Evolutionary conservation across 2,329 filamentous ascomycete genomes (phyloP).

Genomic region (Pseudogymnoascus sp.): DNA sequence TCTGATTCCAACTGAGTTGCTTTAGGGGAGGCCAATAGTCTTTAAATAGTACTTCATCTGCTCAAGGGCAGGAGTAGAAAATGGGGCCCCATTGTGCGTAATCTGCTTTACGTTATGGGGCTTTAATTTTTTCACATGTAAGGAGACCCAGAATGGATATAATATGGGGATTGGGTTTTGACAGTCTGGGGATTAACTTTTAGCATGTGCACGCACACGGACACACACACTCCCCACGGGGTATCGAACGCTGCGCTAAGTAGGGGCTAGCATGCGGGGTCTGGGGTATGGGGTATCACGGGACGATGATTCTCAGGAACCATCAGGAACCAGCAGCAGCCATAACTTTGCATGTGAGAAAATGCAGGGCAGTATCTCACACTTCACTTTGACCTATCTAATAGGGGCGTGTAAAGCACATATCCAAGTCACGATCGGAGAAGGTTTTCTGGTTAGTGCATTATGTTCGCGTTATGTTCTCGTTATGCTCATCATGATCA

Average conservation of each 20-base stretch:
- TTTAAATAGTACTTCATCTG: neutral
- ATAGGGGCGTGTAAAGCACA: neutral
- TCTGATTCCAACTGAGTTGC: neutral
- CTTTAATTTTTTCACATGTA: neutral
- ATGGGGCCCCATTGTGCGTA: neutral
- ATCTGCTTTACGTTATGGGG: neutral
- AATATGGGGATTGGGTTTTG: constrained; percentile 2
- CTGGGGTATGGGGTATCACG: constrained; percentile 1
- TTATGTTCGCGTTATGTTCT: neutral
- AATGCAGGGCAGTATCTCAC: neutral
- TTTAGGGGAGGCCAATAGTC: neutral
- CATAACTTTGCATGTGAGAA: neutral
- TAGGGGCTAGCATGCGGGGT: neutral
- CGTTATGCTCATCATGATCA: neutral
- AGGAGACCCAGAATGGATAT: neutral
- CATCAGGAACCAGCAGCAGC: neutral
- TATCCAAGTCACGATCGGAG: neutral
- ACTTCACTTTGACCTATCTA: neutral
- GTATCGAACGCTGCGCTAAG: neutral
- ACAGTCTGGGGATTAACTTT: neutral
- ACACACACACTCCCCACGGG: neutral
- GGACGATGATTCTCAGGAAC: neutral
- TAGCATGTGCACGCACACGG: neutral
- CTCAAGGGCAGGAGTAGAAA: neutral
- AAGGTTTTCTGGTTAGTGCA: neutral